Evolutionary conservation across 1,139 yeast genomes (phyloP), one percentile per base, ranked within the genome.

Genomic region (Pichia sp.): DNA sequence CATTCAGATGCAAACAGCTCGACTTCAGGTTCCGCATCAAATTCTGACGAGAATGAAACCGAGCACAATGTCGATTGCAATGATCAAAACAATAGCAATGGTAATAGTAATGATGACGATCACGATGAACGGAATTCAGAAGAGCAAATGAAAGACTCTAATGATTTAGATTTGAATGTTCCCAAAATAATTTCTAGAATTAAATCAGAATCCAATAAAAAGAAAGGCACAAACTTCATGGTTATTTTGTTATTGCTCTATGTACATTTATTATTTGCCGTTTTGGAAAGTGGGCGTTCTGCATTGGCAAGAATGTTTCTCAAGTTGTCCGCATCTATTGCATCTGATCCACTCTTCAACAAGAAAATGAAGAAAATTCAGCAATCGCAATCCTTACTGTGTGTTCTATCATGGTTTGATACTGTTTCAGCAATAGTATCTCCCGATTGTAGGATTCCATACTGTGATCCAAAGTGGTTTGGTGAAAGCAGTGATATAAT

Each of bases 361-460:
- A 55, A 64, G 1, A 71, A 68, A 7, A 54, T 75, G 60, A 72
- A 72, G 16, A 74, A 71, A 48, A 78, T 77, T 30, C 78, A 76
- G 57, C 80, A 78, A 59, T 71, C 76, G 29, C 75, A 79, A 4
- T 64, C 73, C 0, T 62, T 79, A 43, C 73, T 77, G 11, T 79
- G 79, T 16, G 80, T 77, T 13, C 62, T 80, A 5, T 75, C 82
- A 1, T 79, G 84, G 84, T 79, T 77, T 63, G 84, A 80, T 61
- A 79, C 84, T 0, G 77, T 79, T 1, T 67, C 78, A 43, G 80
- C 84, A 1, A 68, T 79, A n/a, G 78, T 76, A 0, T 76, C 82
- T 0, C 80, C 83, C 0, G 84, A 79, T 64, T 78, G 78, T 58
- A 66, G 84, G 23, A 59, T 76, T 30, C 84, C 84, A 0, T 78